Evolutionary conservation across 148 eudicot species (phyloP).

Genomic region (Rhododendron ferrugineum): DNA sequence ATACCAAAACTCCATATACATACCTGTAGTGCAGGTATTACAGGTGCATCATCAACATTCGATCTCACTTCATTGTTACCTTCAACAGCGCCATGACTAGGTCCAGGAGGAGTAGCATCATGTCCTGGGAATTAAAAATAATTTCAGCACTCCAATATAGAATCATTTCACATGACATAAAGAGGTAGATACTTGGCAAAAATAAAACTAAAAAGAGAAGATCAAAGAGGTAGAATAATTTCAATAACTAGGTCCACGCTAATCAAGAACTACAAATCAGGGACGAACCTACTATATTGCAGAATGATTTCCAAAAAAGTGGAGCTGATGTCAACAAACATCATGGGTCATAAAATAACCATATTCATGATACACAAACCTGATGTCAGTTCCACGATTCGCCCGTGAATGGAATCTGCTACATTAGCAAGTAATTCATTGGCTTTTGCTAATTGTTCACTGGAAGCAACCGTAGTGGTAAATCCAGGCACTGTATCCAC

Average conservation of each 20-base stretch:
- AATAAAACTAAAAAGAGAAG: neutral
- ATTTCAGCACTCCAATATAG: constrained; percentile 11
- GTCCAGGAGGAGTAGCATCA: constrained; percentile 27
- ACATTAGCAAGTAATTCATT: constrained; percentile 31
- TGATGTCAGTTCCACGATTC: constrained; percentile 20
- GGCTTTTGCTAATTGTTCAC: constrained; percentile 33
- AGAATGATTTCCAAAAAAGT: neutral
- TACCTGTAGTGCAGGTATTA: constrained; percentile 47
- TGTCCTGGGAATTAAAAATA: constrained; percentile 33
- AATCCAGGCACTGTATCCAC: constrained; percentile 25
- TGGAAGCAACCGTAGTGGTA: constrained; percentile 5
- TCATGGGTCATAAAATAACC: neutral
- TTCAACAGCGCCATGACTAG: constrained; percentile 25
- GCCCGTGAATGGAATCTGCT: constrained; percentile 37
- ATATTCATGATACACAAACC: constrained; percentile 20
- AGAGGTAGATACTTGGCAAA: neutral
- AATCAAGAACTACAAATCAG: neutral
- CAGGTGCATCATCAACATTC: constrained; percentile 25
- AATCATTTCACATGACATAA: neutral
- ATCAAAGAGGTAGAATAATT: neutral
- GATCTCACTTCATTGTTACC: constrained; percentile 43
- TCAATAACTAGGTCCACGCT: neutral
- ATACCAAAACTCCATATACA: constrained; percentile 1
- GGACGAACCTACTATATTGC: neutral
- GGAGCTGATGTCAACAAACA: neutral